Conservation (phyloP, 768 basidiomycete species). For the Tylopilus cervinicoccineus region DNA sequence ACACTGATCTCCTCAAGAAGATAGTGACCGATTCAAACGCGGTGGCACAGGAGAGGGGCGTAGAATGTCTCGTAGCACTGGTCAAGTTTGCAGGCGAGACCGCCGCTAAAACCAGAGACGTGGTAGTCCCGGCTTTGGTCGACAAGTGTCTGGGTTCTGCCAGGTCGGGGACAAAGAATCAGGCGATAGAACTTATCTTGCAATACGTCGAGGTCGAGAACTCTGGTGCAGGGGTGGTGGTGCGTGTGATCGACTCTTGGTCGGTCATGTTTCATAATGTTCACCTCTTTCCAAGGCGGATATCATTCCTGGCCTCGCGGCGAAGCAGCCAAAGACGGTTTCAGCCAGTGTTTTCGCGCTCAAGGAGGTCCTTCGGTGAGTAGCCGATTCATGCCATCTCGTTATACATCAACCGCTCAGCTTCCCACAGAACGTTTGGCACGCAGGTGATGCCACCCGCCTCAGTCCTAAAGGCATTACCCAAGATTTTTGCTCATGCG, state of each 20-base stretch:
- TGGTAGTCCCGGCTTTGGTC: conserved; percentile 85
- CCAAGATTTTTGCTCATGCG: conserved; percentile 91
- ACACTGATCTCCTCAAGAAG: conserved; percentile 77
- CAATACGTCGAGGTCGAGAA: conserved; percentile 96
- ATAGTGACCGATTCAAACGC: conserved; percentile 89
- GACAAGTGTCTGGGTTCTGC: conserved; percentile 95
- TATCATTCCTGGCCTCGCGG: conserved; percentile 76
- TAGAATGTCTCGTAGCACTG: conserved; percentile 82
- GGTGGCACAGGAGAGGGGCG: conserved; percentile 96
- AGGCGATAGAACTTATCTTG: conserved; percentile 79
- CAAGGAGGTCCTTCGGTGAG: conserved; percentile 83
- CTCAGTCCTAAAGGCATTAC: conserved; percentile 79
- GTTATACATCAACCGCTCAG: background rate
- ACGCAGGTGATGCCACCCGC: conserved; percentile 67
- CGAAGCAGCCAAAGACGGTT: conserved; percentile 94
- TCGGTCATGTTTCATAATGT: conserved; percentile 31
- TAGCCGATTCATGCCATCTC: background rate
- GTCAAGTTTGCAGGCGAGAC: conserved; percentile 92
- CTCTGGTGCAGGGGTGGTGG: conserved; percentile 79
- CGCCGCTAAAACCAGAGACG: conserved; percentile 73
- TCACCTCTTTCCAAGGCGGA: conserved; percentile 51
- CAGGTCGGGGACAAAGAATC: conserved; percentile 83
- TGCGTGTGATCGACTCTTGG: conserved; percentile 44
- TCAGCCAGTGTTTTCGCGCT: conserved; percentile 72
- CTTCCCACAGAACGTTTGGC: conserved; percentile 65